These are phyloP conservation scores for Chloropicon primus DNA, from an alignment of 139 green algal species.

Conservation along the genomic window DNA sequence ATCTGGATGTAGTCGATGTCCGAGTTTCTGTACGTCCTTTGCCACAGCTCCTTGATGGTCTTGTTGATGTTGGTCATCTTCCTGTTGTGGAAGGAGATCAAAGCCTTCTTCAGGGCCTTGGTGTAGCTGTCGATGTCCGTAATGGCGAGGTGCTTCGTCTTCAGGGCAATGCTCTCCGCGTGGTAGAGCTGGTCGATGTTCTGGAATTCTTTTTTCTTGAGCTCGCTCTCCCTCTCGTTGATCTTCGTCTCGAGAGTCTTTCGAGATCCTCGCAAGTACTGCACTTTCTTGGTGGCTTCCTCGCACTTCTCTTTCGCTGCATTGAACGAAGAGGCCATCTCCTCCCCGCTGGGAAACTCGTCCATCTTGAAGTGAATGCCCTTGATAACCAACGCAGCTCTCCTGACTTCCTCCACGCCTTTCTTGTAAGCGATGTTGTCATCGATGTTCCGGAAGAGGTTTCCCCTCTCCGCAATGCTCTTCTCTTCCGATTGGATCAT, in stretches of 20 bases:
- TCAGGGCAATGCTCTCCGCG: neutral
- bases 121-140: neutral
- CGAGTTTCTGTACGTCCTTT: slow-evolving; percentile 88
- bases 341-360: neutral
- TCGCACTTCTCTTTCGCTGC: neutral
- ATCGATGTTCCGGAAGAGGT: slow-evolving; percentile 15
- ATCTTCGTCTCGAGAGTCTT: neutral
- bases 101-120: slow-evolving; percentile 32
- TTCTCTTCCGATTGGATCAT: neutral
- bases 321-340: neutral
- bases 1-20: slow-evolving; percentile 93
- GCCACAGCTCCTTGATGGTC: slow-evolving; percentile 96
- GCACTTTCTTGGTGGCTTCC: neutral
- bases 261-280: neutral
- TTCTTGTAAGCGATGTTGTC: slow-evolving; percentile 23
- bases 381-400: no score
- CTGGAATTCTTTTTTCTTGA: neutral
- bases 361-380: neutral
- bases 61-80: slow-evolving; percentile 97
- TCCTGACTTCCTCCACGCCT: slow-evolving; percentile 7
- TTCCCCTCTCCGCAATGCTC: neutral
- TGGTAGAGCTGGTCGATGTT: neutral
- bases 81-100: slow-evolving; percentile 85
- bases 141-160: neutral
- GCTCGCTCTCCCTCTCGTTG: neutral